A percentile compares a stretch with the other conserved stretches of the same genome.
phyloP scores from a whole-genome alignment of 2,329 filamentous ascomycete genomes.

The Penicillium sp. region DNA sequence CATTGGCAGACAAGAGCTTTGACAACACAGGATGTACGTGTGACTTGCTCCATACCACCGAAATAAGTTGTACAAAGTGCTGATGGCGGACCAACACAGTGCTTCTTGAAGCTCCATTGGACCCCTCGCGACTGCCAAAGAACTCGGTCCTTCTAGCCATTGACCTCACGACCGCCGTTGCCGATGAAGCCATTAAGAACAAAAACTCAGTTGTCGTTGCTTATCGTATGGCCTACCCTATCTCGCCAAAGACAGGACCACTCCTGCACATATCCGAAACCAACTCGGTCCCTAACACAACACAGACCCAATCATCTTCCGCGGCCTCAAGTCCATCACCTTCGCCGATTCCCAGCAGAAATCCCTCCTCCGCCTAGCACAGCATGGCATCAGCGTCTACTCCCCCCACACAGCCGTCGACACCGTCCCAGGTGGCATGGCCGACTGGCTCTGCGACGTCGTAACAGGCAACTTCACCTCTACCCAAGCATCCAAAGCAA shows the following conservation, averaged over 20 bases:
- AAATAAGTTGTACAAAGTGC: background rate
- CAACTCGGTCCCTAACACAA: background rate
- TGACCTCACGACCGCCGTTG: slow-evolving; percentile 85
- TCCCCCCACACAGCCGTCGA: slow-evolving; percentile 95
- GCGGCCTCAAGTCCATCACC: slow-evolving; percentile 84
- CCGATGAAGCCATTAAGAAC: slow-evolving; percentile 80
- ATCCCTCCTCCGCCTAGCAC: slow-evolving; percentile 77
- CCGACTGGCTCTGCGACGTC: slow-evolving; percentile 91
- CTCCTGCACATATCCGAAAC: background rate
- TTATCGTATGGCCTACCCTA: slow-evolving; percentile 66
- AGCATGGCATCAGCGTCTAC: slow-evolving; percentile 91
- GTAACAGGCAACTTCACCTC: slow-evolving; percentile 58
- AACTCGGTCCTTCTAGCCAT: slow-evolving; percentile 80
- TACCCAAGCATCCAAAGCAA: slow-evolving; percentile 1
- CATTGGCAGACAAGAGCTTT: slow-evolving; percentile 84
- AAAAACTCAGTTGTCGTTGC: slow-evolving; percentile 79
- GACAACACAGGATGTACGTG: slow-evolving; percentile 83
- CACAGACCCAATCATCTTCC: slow-evolving; percentile 93
- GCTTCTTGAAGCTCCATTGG: slow-evolving; percentile 68
- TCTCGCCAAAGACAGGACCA: background rate
- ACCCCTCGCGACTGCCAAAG: slow-evolving; percentile 56
- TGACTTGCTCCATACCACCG: background rate
- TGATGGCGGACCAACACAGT: slow-evolving; percentile 46
- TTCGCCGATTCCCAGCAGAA: slow-evolving; percentile 82
- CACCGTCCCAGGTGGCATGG: slow-evolving; percentile 79